Evolutionary conservation across 495 filamentous ascomycete genomes (phyloP).

Genomic region (Lentithecium fluviatile): DNA sequence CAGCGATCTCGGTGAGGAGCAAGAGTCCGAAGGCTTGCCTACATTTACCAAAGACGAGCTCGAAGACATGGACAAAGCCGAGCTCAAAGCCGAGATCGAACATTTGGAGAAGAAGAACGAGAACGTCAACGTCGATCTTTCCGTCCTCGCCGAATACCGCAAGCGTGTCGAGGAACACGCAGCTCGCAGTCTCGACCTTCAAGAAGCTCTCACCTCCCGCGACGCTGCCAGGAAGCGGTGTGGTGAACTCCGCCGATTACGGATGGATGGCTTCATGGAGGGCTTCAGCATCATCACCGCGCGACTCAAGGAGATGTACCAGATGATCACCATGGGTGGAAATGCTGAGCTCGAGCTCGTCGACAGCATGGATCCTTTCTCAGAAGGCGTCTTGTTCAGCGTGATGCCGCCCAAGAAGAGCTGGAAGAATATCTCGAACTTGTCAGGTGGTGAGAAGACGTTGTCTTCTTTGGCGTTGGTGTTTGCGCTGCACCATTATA

Average conservation of each 20-base stretch:
- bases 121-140: slow-evolving; percentile 82
- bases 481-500: slow-evolving; percentile 96
- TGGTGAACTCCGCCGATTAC: slow-evolving; percentile 83
- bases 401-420: slow-evolving; percentile 99
- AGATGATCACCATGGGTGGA: slow-evolving; percentile 99
- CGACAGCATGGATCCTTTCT: slow-evolving; percentile 92
- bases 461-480: slow-evolving; percentile 89
- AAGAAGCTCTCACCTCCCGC: slow-evolving; percentile 68
- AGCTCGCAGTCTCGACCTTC: slow-evolving; percentile 75
- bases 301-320: slow-evolving; percentile 98
- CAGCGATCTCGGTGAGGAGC: slow-evolving; percentile 45
- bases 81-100: slow-evolving; percentile 82
- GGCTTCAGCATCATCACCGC: slow-evolving; percentile 94
- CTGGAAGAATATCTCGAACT: slow-evolving; percentile 98
- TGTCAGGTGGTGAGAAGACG: slow-evolving; percentile 96
- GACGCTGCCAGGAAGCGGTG: slow-evolving; percentile 86
- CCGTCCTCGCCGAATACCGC: slow-evolving; percentile 90
- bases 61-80: slow-evolving; percentile 84
- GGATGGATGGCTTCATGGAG: slow-evolving; percentile 97
- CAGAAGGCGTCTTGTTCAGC: slow-evolving; percentile 91
- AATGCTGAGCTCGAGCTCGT: slow-evolving; percentile 97
- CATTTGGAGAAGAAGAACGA: slow-evolving; percentile 89
- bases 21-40: slow-evolving; percentile 61
- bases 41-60: slow-evolving; percentile 88
- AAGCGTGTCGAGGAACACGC: slow-evolving; percentile 84